Evolutionary conservation across 2,329 filamentous ascomycete species (phyloP).

Genomic region (Pezicula radicicola): DNA sequence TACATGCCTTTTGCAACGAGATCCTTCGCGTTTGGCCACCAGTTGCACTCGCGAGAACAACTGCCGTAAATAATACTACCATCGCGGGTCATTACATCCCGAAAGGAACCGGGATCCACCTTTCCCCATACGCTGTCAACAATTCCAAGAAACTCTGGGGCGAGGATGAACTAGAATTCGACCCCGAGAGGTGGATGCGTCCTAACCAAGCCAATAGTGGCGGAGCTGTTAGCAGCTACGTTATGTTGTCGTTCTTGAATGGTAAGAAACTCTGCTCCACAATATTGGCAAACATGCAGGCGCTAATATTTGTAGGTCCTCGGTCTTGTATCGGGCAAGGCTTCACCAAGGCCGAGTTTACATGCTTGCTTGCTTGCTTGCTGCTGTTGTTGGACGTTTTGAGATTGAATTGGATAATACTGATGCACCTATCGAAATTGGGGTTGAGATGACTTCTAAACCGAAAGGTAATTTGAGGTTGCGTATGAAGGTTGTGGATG

Average conservation of each 20-base stretch:
- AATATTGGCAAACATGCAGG: too few species aligned
- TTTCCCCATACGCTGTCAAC: constrained; percentile 60
- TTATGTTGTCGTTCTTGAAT: constrained; percentile 77
- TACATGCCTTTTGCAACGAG: constrained; percentile 74
- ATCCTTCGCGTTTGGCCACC: constrained; percentile 68
- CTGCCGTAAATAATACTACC: constrained; percentile 57
- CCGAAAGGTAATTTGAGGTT: constrained; percentile 70
- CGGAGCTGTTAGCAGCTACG: constrained; percentile 71
- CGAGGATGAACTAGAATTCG: constrained; percentile 66
- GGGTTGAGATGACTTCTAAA: constrained; percentile 64
- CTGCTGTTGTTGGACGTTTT: constrained; percentile 71
- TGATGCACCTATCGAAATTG: constrained; percentile 61
- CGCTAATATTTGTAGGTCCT: constrained; percentile 41
- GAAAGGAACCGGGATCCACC: constrained; percentile 61
- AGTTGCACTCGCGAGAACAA: constrained; percentile 65
- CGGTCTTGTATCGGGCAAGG: constrained; percentile 76
- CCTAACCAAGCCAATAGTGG: constrained; percentile 40
- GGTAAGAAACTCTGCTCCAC: constrained; percentile 27
- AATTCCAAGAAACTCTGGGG: constrained; percentile 70
- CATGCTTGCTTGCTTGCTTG: constrained; percentile 75
- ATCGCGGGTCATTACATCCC: constrained; percentile 63
- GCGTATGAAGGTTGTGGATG: constrained; percentile 58
- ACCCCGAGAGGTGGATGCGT: constrained; percentile 70
- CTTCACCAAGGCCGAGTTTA: constrained; percentile 80
- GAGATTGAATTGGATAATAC: constrained; percentile 51